Evolutionary conservation across 2,329 filamentous ascomycete genomes (phyloP).

Genomic region (Colletotrichum spaethianum): DNA sequence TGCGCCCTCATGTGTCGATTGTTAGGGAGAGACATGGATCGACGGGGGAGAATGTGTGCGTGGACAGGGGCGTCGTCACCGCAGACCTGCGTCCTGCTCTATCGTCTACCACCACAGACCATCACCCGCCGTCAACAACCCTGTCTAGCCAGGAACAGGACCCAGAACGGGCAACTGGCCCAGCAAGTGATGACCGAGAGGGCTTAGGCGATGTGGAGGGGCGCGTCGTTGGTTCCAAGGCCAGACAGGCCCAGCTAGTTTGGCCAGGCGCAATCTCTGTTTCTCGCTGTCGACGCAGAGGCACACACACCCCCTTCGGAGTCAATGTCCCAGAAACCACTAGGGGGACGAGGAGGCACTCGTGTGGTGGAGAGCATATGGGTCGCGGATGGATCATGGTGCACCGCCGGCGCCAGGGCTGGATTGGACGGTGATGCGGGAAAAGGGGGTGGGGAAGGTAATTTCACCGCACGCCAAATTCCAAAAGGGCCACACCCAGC

Average conservation of each 20-base stretch:
- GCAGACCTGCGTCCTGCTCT: conserved; percentile 16
- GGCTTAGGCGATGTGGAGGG: conserved; percentile 21
- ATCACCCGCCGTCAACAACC: conserved; percentile 14
- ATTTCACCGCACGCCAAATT: conserved; percentile 34
- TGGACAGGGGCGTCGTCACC: conserved; percentile 30
- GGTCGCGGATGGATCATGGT: conserved; percentile 10
- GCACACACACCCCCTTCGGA: neutral
- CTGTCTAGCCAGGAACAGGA: conserved; percentile 38
- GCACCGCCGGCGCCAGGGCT: conserved; percentile 21
- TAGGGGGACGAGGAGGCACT: conserved; percentile 17
- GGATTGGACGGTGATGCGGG: conserved; percentile 38
- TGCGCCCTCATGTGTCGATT: conserved; percentile 9
- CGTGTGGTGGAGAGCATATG: conserved; percentile 30
- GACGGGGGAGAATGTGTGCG: conserved; percentile 4
- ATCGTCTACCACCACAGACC: conserved; percentile 19
- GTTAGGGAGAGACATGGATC: conserved; percentile 30
- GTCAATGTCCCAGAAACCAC: conserved; percentile 6
- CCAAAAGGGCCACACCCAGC: conserved; percentile 13
- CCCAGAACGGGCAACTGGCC: conserved; percentile 29
- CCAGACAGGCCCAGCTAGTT: neutral
- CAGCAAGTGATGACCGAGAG: conserved; percentile 36
- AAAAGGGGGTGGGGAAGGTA: conserved; percentile 41
- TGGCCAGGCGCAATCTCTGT: conserved; percentile 13
- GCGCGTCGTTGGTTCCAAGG: conserved; percentile 19
- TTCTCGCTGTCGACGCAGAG: conserved; percentile 8